phyloP scores from a whole-genome alignment of 768 basidiomycete genomes.

The Lepiota venenata region DNA sequence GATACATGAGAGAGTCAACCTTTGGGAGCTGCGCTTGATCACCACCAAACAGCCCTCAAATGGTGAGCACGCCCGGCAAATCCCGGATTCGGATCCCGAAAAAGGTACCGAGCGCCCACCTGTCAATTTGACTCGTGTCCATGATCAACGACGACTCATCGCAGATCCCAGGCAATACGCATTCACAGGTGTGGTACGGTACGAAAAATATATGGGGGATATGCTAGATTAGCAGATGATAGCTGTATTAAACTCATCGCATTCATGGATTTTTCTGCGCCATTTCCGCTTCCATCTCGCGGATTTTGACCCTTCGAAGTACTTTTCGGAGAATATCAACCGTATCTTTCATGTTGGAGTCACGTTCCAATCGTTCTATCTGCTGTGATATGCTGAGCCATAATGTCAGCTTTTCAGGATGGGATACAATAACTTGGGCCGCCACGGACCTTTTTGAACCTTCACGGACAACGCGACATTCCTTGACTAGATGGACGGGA shows the following conservation, averaged over 20 bases:
- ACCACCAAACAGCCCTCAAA: background rate
- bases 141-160: too few relatives aligned
- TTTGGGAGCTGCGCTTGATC: background rate
- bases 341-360: constrained; percentile 13
- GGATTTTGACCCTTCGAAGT: constrained; percentile 18
- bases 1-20: background rate
- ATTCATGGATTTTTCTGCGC: too few relatives aligned
- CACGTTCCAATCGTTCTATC: constrained; percentile 22
- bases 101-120: background rate
- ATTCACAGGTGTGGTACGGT: too few relatives aligned
- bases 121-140: too few relatives aligned
- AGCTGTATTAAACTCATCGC: background rate
- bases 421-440: background rate
- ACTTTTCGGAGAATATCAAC: constrained; percentile 20
- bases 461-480: constrained; percentile 51
- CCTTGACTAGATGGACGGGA: constrained; percentile 43
- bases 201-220: background rate
- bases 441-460: constrained; percentile 51
- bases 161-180: too few relatives aligned
- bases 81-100: too few relatives aligned
- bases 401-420: constrained; percentile 15
- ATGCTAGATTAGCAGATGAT: background rate
- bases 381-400: constrained; percentile 18
- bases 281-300: constrained; percentile 12
- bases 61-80: background rate